phyloP scores from a whole-genome alignment of 2,329 filamentous ascomycete species.

The Epicoccum sorghinum region DNA sequence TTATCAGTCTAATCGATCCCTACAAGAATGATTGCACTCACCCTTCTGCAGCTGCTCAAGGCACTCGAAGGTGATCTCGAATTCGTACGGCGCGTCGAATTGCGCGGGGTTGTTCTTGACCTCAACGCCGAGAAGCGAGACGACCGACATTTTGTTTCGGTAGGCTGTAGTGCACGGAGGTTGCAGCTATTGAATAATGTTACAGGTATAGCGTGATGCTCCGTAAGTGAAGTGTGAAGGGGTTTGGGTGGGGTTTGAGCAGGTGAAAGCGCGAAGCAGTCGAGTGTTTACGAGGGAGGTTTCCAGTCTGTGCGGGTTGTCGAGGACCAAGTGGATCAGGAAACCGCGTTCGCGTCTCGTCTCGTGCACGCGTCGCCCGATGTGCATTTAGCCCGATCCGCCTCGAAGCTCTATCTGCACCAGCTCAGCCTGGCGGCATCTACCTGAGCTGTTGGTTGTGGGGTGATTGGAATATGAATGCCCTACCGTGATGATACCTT shows the following conservation, averaged over 20 bases:
- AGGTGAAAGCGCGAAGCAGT: constrained; percentile 4
- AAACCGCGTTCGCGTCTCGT: constrained; percentile 9
- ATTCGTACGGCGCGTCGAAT: constrained; percentile 91
- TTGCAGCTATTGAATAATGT: not conserved
- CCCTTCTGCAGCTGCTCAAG: constrained; percentile 93
- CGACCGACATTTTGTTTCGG: constrained; percentile 80
- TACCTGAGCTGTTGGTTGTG: no score
- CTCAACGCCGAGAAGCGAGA: constrained; percentile 93
- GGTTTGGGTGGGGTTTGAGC: constrained; percentile 1
- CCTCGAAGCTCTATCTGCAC: not conserved
- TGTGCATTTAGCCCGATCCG: not conserved
- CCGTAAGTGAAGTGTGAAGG: not conserved
- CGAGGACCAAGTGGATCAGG: constrained; percentile 2
- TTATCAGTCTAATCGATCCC: constrained; percentile 20
- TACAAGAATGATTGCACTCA: constrained; percentile 44
- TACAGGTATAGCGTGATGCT: not conserved
- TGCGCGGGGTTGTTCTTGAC: constrained; percentile 96
- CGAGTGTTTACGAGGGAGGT: constrained; percentile 11
- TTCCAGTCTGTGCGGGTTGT: constrained; percentile 15
- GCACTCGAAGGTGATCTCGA: constrained; percentile 99
- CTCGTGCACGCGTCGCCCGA: constrained; percentile 10
- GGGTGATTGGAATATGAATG: no score
- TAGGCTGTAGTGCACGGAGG: constrained; percentile 5
- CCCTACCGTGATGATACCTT: no score
- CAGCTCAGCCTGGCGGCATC: no score